Base-by-base conservation (phyloP, 805 yeast genomes). In the Wickerhamiella brachini region DNA sequence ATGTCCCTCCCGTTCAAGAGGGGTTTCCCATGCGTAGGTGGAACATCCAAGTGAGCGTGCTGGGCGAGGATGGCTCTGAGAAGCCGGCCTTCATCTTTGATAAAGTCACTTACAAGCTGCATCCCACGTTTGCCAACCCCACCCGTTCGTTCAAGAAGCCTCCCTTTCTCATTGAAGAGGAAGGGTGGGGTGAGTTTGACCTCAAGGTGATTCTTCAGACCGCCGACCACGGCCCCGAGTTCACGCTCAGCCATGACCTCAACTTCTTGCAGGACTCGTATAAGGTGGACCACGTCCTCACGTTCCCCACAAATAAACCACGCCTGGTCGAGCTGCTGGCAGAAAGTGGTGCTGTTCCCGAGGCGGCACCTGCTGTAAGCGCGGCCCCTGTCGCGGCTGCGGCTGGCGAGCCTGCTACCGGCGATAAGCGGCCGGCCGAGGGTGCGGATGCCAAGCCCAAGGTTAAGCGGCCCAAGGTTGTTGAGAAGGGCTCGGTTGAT, bases 121-220 rank as follows among this genome's bases (percentile, higher is more conserved):
- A 90, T 71, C 97, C 97, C 48, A 93, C 97, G 9, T 90, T 90
- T 69, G 79, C 79, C 48, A 88, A 88, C 65, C 97, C 97, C 10
- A 81, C 78, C 56, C 78, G 97, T 65, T 73, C 83, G 12, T 66
- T 87, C 63, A 85, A 84, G 62, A 81, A 81, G 62, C 77, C 84
- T 9, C 98, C 98, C 10, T 90, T 89, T 69, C 77, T 70, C 62
- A 83, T 90, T 52, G 85, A 80, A 62, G 98, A 90, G 66, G 82
- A 86, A 70, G 98, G 98, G 49, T 90, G 98, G 97, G 98, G 97
- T 65, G 97, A 90, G 58, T 90, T 90, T 62, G 96, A 89, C 63
- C 76, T 93, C 64, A 85, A 85, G 39, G 81, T 93, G 54, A 75
- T 84, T 34, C 71, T 89, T 44, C 83, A 83, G 54, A 70, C 85